Conservation (phyloP, 257 asterid species). For the Jasminum sambac region DNA sequence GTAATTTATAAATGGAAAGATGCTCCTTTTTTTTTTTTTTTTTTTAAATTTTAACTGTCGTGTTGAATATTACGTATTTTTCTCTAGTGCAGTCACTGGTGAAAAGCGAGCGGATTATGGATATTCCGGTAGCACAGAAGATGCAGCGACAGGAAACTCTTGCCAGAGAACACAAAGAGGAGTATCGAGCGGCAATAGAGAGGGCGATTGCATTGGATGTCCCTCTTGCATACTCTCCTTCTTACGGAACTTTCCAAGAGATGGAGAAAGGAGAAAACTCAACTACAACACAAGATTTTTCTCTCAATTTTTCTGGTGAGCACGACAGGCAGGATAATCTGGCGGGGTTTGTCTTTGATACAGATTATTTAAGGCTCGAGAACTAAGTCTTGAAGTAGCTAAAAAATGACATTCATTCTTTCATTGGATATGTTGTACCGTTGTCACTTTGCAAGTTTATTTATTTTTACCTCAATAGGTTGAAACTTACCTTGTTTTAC, state of each 20-base stretch:
- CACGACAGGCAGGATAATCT: conserved; percentile 31
- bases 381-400: conserved; percentile 5
- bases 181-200: conserved; percentile 73
- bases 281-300: conserved; percentile 25
- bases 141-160: conserved; percentile 75
- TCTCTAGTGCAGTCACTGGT: conserved; percentile 54
- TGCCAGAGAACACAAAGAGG: conserved; percentile 74
- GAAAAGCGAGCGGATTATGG: conserved; percentile 63
- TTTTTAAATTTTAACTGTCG: background rate
- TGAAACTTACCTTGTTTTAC: no score
- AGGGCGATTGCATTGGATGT: conserved; percentile 79
- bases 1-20: background rate
- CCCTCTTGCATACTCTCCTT: conserved; percentile 69
- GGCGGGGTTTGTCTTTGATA: conserved; percentile 23
- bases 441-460: background rate
- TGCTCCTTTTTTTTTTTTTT: no score
- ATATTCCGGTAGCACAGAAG: conserved; percentile 66
- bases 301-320: conserved; percentile 23
- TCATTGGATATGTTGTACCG: background rate
- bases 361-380: conserved; percentile 18
- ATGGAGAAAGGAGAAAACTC: conserved; percentile 52
- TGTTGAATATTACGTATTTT: conserved; percentile 13
- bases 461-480: background rate
- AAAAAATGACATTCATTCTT: conserved; percentile 14
- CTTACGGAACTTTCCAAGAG: conserved; percentile 81